A percentile compares a stretch with the other conserved stretches of the same genome.
Conservation (phyloP, 2,329 filamentous ascomycete genomes). For the Colletotrichum sp. region DNA sequence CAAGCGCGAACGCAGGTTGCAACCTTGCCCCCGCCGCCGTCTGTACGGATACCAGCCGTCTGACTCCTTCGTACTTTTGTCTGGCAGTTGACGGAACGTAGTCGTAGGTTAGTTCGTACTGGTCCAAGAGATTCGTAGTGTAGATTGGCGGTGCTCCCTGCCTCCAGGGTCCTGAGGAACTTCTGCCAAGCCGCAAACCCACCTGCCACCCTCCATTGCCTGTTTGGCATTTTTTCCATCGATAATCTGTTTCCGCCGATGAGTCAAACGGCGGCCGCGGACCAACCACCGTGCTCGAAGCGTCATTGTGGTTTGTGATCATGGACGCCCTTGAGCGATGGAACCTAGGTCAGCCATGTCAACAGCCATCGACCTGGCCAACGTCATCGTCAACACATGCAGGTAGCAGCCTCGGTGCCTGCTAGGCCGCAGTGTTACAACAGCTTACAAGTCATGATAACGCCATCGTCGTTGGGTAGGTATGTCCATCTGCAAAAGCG, state of each 20-base stretch:
- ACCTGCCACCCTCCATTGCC: background rate
- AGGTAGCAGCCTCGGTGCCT: background rate
- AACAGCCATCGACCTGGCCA: background rate
- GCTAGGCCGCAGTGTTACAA: background rate
- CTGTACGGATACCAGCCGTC: background rate
- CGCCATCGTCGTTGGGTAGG: background rate
- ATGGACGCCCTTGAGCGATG: background rate
- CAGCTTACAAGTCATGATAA: background rate
- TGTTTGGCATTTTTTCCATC: background rate
- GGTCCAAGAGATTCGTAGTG: background rate
- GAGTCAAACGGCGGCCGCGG: constrained; percentile 12
- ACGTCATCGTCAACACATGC: background rate
- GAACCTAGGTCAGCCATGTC: background rate
- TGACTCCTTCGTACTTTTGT: background rate
- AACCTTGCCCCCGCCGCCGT: background rate
- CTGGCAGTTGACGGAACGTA: background rate
- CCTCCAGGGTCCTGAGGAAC: constrained; percentile 15
- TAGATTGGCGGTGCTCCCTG: background rate
- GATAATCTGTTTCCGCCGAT: background rate
- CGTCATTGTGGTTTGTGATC: background rate
- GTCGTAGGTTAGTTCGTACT: background rate
- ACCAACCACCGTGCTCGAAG: background rate
- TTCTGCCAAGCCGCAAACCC: constrained; percentile 18
- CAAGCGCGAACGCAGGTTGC: background rate
- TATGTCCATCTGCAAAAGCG: background rate